Conservation (phyloP, 148 eudicot genomes). For the Vaccinium myrtillus region DNA sequence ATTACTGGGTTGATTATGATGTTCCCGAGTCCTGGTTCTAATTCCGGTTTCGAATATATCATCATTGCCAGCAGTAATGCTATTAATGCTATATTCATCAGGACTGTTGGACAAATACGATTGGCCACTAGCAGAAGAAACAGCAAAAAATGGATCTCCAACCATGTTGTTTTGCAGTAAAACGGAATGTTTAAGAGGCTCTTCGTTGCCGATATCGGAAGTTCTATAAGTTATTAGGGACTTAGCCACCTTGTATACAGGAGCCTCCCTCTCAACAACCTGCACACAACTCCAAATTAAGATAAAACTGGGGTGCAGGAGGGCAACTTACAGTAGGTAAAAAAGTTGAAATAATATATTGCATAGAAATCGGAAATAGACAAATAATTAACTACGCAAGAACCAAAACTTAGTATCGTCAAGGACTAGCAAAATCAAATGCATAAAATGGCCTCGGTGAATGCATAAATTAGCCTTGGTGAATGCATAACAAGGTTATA, state of each 20-base stretch:
- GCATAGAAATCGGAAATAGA: background rate
- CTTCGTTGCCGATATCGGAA: background rate
- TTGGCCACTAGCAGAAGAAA: slow-evolving; percentile 27
- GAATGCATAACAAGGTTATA: background rate
- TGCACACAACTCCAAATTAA: slow-evolving; percentile 14
- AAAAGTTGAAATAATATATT: background rate
- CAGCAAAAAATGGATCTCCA: background rate
- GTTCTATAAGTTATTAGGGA: background rate
- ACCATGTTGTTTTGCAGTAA: background rate
- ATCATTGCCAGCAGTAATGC: slow-evolving; percentile 20
- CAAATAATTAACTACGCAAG: background rate
- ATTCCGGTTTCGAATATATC: slow-evolving; percentile 40
- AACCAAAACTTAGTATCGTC: background rate
- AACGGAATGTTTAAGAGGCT: background rate
- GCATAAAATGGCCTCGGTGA: background rate
- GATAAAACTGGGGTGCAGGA: background rate
- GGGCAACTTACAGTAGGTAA: background rate
- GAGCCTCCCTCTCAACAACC: background rate
- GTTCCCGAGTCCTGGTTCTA: slow-evolving; percentile 38
- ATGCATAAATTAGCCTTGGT: background rate
- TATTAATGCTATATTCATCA: slow-evolving; percentile 15
- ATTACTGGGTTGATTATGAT: slow-evolving; percentile 17
- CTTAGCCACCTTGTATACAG: background rate
- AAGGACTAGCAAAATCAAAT: background rate
- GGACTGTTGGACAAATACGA: slow-evolving; percentile 22